Evolutionary conservation across 345 rosid species (phyloP).

Genomic region (Ricinus communis): DNA sequence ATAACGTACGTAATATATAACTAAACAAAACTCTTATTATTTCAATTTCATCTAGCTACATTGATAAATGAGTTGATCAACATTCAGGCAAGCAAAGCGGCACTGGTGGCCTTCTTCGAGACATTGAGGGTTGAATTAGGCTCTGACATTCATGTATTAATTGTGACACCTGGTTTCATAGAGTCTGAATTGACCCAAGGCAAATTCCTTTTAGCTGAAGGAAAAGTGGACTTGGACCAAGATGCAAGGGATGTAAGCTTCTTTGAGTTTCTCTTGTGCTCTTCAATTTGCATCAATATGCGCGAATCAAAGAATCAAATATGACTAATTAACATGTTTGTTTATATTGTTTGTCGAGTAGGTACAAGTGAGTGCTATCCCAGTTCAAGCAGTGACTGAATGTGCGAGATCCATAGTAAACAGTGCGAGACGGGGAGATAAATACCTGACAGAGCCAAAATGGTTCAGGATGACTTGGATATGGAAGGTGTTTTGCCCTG

Average conservation of each 20-base stretch:
- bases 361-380: background rate
- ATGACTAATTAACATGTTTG: background rate
- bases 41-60: no score
- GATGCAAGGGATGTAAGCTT: conserved; percentile 8
- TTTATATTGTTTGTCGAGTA: background rate
- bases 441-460: conserved; percentile 10
- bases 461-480: conserved; percentile 27
- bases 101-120: conserved; percentile 46
- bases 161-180: conserved; percentile 44
- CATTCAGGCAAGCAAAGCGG: conserved; percentile 63
- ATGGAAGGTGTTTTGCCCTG: conserved; percentile 49
- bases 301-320: background rate
- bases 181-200: conserved; percentile 47
- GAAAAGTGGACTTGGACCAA: background rate
- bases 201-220: conserved; percentile 13
- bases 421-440: conserved; percentile 24
- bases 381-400: background rate
- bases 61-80: background rate
- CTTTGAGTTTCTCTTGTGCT: background rate
- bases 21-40: no score
- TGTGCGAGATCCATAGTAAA: conserved; percentile 22
- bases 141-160: conserved; percentile 38
- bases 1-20: conserved; percentile 31
- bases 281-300: background rate
- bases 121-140: conserved; percentile 47